These are phyloP conservation scores for Heliamphora pulchella DNA, from an alignment of 179 eudicot species.

Conservation along the genomic window DNA sequence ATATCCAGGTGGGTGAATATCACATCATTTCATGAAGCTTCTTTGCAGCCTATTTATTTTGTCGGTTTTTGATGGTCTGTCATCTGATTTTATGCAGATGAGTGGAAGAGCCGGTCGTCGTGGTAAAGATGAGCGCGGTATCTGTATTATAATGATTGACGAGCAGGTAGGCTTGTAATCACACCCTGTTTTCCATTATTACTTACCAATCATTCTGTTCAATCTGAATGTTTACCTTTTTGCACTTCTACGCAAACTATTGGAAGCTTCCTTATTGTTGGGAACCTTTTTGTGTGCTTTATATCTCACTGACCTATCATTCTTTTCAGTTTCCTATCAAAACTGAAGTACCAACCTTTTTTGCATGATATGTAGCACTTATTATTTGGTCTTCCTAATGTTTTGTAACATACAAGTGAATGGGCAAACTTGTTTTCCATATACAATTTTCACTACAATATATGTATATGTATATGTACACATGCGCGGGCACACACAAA, in stretches of 20 bases:
- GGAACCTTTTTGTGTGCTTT: neutral
- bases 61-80: slow-evolving; percentile 12
- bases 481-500: neutral
- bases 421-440: neutral
- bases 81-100: slow-evolving; percentile 46
- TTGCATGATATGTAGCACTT: neutral
- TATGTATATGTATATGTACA: neutral
- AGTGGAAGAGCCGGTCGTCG: slow-evolving; percentile 99
- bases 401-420: neutral
- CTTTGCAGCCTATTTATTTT: slow-evolving; percentile 16
- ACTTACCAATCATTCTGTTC: neutral
- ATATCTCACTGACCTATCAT: neutral
- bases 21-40: neutral
- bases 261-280: neutral
- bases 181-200: neutral
- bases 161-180: slow-evolving; percentile 55
- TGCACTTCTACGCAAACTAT: neutral
- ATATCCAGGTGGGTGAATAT: slow-evolving; percentile 87
- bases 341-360: neutral
- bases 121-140: slow-evolving; percentile 98
- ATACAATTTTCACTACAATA: neutral
- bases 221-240: neutral
- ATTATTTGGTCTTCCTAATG: neutral
- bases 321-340: neutral
- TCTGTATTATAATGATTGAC: slow-evolving; percentile 96